Evolutionary conservation across 2,329 filamentous ascomycete genomes (phyloP), one percentile per base, ranked within the genome.

Genomic region (Aspergillus hortae): DNA sequence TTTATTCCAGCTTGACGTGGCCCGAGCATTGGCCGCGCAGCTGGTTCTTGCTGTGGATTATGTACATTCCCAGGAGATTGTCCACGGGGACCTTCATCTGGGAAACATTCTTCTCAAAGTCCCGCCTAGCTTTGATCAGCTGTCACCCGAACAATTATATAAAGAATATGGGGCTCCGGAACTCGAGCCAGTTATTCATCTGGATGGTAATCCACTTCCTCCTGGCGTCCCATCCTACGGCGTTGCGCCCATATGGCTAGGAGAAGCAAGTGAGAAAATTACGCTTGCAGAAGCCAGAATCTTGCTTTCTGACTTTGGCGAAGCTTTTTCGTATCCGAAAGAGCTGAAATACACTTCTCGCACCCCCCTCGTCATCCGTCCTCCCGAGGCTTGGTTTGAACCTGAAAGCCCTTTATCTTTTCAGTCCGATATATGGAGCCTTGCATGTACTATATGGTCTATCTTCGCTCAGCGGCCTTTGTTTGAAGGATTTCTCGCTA

Each of bases 401-500:
- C 63, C 67, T 25, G 53, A 51, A 12, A 64, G 40, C 2, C 62
- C 71, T 12, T 61, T 74, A 6, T 65, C 66, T 1, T 70, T 68
- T 36, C 21, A 61, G 19, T 68, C 70, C 1, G 71, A 75, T 36
- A 71, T 74, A 14, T 75, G 71, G 73, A 70, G 66, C n/a, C 65
- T 75, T 4, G 66, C 62, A 0, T 74, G 67, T 48, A 49, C 64
- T 0, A 70, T 75, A 25, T 76, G 66, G 59, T 55, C 53, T 32
- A 62, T 75, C 11, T 57, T 76, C 10, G 66, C 59, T 5, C 57
- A 64, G n/a, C 56, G 56, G 38, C 50, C 64, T 15, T 55, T 71
- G 30, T 66, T 71, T 35, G 64, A 63, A 51, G 61, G 56, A 2
- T 60, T 62, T 21, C 50, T 68, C 10, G 55, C 61, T 4, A 60